phyloP scores from a whole-genome alignment of 192 early-diverging fungal species.

The Allomyces macrogynus region DNA sequence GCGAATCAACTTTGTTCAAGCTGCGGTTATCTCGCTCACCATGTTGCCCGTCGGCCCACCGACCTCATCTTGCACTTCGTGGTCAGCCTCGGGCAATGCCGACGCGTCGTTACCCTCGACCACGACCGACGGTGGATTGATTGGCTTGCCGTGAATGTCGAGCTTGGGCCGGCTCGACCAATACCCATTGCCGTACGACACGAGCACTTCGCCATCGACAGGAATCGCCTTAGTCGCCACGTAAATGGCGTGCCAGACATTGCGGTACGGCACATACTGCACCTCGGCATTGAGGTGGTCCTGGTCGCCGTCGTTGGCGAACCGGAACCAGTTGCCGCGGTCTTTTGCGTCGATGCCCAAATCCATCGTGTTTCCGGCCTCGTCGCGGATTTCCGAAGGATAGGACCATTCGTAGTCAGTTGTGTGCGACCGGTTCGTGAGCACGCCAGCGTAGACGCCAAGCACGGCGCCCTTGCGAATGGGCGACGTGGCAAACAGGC shows the following conservation, averaged over 20 bases:
- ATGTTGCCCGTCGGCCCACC: too few species aligned
- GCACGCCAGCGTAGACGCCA: not conserved
- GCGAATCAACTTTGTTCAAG: too few species aligned
- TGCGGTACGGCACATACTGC: not conserved
- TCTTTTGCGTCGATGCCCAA: not conserved
- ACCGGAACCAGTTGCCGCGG: constrained; percentile 1
- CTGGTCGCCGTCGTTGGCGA: not conserved
- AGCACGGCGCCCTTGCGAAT: not conserved
- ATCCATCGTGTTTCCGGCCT: not conserved
- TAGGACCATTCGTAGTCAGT: not conserved
- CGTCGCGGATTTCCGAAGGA: not conserved
- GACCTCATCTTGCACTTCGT: too few species aligned
- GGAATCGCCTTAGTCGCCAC: not conserved
- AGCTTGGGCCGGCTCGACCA: not conserved
- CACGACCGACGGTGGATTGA: not conserved
- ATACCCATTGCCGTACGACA: not conserved
- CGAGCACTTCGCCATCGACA: not conserved
- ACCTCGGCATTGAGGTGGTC: not conserved
- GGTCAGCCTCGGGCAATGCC: too few species aligned
- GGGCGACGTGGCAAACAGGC: not conserved
- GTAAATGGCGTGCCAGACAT: not conserved
- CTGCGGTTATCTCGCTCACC: too few species aligned
- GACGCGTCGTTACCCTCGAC: too few species aligned
- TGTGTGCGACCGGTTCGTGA: not conserved
- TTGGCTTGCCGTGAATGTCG: not conserved